Conservation (phyloP, 83 land plant species). For the Diphasiastrum complanatum region DNA sequence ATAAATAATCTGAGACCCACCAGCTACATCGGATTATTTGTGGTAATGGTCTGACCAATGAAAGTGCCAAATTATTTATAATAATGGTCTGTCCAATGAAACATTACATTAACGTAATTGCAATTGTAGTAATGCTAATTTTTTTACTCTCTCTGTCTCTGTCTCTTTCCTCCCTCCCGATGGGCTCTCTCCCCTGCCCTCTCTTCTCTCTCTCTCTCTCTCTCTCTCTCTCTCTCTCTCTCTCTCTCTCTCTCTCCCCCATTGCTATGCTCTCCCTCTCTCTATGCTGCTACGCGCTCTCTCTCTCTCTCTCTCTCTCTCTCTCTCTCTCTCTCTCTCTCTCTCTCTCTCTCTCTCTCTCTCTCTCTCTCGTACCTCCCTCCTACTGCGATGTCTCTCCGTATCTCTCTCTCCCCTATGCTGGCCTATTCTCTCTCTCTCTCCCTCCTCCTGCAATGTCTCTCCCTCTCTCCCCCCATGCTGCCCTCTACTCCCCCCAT, state of each 20-base stretch:
- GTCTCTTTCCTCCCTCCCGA: neutral
- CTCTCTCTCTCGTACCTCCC: neutral
- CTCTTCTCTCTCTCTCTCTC: neutral
- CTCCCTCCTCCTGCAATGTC: constrained; percentile 1
- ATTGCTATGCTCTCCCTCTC: neutral
- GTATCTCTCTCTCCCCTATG: neutral
- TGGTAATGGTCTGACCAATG: too few relatives aligned
- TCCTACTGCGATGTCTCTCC: neutral
- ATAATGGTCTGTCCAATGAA: too few relatives aligned
- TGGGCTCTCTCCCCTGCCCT: too few relatives aligned
- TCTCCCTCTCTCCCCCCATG: neutral
- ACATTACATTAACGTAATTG: too few relatives aligned
- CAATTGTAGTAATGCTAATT: too few relatives aligned
- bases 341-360: neutral
- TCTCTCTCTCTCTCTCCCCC: constrained; percentile 1
- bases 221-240: neutral
- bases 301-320: neutral
- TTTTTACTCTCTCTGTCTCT: neutral
- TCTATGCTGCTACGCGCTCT: neutral
- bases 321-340: neutral
- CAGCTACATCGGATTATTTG: too few relatives aligned
- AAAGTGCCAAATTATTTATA: too few relatives aligned
- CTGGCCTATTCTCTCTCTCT: neutral
- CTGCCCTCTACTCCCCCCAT: neutral
- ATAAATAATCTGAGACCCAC: too few relatives aligned